Evolutionary conservation across 805 yeast genomes (phyloP), one percentile per base, ranked within the genome.

Genomic region (Lachancea nothofagi): DNA sequence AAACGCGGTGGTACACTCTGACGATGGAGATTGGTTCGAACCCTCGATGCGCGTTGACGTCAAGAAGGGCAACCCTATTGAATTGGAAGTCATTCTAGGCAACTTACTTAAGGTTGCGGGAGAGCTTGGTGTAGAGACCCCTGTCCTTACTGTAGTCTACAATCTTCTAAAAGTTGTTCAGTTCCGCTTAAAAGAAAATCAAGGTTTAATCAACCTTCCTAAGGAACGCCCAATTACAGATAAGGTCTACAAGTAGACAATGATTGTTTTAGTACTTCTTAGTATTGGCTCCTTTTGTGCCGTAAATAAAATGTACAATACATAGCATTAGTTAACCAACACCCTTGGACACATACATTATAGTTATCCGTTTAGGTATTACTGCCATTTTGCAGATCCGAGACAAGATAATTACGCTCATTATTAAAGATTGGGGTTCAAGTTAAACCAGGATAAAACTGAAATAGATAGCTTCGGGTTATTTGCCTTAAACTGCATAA

Each of bases 1-100:
- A 46, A 65, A 72, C 23, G 43, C 53, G 33, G 72, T 77, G 67
- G 55, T 75, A 23, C 77, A 75, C 46, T 66, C 75, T 21, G 83
- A 78, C 52, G 80, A 69, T 43, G 75, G 75, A 12, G 65, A 64
- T 25, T 72, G 70, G 60, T 82, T 75, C 55, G 69, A 70, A 36
- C 89, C 88, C 3, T 80, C 87, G 2, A 81, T 81, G 88, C 63
- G 74, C 42, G 81, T 80, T 9, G 89, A 82, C 53, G 69, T 71
- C 17, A 63, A 74, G 35, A 78, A 80, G 46, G 75, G 77, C 21
- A 78, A 80, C 50, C 77, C 77, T 33, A 73, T 83, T 48, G 93
- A 84, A 58, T 59, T 78, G 25, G 87, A 83, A 51, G 80, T 74
- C 17, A 79, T 84, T 44, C 62, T 83, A 36, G 87, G 89, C 4